Percentiles rank a stretch among this genome's conserved stretches.
phyloP scores from a whole-genome alignment of 2,329 filamentous ascomycete genomes.

The Monosporascus sp. region DNA sequence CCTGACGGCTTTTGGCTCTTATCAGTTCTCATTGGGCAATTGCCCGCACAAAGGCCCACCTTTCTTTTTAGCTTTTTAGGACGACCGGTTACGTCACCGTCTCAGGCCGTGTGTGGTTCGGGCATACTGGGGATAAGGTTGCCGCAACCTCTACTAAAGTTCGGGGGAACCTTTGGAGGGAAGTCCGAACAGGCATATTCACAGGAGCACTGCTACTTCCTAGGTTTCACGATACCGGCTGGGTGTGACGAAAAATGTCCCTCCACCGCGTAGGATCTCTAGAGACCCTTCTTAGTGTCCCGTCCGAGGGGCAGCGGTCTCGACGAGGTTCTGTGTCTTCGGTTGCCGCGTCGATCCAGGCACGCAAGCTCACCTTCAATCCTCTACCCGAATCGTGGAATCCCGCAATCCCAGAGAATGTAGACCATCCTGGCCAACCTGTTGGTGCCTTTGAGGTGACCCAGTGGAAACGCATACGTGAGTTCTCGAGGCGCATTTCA shows the following conservation, averaged over 20 bases:
- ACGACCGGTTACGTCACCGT: too few species aligned
- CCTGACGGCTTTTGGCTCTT: too few species aligned
- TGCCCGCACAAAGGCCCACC: too few species aligned
- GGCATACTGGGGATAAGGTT: too few species aligned
- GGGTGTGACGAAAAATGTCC: conserved; percentile 35
- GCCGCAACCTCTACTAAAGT: too few species aligned
- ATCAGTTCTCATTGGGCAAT: too few species aligned
- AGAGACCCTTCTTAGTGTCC: conserved; percentile 44
- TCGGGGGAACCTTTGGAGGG: too few species aligned
- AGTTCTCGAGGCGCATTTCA: conserved; percentile 18
- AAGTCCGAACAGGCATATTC: too few species aligned
- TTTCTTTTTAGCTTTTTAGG: too few species aligned
- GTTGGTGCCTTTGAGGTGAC: conserved; percentile 51
- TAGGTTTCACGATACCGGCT: too few species aligned
- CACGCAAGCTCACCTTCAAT: conserved; percentile 49
- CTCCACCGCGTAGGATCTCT: conserved; percentile 48
- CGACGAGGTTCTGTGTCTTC: conserved; percentile 31
- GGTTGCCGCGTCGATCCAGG: conserved; percentile 43
- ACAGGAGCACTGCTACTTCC: too few species aligned
- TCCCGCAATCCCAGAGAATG: conserved; percentile 33
- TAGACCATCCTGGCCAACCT: conserved; percentile 35
- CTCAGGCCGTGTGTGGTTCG: too few species aligned
- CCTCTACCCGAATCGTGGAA: conserved; percentile 49
- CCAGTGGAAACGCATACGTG: conserved; percentile 48
- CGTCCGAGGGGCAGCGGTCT: conserved; percentile 32